phyloP scores from a whole-genome alignment of 192 early-diverging fungal species.

The Coemansia sp. region DNA sequence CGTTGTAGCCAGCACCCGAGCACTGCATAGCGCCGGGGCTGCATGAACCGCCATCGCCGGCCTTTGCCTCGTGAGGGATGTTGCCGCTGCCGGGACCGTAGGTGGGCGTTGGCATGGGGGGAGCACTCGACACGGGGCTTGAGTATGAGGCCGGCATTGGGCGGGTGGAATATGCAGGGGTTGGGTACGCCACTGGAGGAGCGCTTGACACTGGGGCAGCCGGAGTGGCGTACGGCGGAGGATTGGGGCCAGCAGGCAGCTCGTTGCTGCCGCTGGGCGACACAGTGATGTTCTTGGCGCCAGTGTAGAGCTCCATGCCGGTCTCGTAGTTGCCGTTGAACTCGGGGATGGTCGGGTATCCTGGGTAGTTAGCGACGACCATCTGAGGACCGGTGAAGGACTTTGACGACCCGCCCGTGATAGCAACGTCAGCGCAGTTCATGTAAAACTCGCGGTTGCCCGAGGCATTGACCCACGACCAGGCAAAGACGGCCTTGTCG shows the following conservation, averaged over 20 bases:
- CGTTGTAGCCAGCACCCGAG: constrained; percentile 29
- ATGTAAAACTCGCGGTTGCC: too few species aligned
- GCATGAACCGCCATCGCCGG: constrained; percentile 13
- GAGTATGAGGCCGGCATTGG: constrained; percentile 8
- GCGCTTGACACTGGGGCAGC: not conserved
- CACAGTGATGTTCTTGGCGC: constrained; percentile 26
- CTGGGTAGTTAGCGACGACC: constrained; percentile 20
- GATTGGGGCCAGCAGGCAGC: not conserved
- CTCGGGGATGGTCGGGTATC: constrained; percentile 53
- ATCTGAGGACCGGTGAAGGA: constrained; percentile 24
- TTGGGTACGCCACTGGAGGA: not conserved
- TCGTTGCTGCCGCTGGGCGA: constrained; percentile 16
- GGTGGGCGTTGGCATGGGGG: constrained; percentile 1
- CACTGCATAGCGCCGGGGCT: constrained; percentile 22
- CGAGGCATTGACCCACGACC: too few species aligned
- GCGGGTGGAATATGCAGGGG: not conserved
- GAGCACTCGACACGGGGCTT: constrained; percentile 2
- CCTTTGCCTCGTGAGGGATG: not conserved
- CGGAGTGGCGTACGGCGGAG: not conserved
- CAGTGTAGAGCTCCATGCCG: constrained; percentile 17
- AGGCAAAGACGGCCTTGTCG: constrained; percentile 54
- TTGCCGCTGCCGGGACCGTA: constrained; percentile 7
- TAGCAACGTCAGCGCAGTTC: constrained; percentile 26
- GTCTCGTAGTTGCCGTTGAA: too few species aligned
- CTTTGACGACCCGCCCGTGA: constrained; percentile 15